Base-by-base conservation (phyloP, 306 rosid genomes). In the Mucuna pruriens region DNA sequence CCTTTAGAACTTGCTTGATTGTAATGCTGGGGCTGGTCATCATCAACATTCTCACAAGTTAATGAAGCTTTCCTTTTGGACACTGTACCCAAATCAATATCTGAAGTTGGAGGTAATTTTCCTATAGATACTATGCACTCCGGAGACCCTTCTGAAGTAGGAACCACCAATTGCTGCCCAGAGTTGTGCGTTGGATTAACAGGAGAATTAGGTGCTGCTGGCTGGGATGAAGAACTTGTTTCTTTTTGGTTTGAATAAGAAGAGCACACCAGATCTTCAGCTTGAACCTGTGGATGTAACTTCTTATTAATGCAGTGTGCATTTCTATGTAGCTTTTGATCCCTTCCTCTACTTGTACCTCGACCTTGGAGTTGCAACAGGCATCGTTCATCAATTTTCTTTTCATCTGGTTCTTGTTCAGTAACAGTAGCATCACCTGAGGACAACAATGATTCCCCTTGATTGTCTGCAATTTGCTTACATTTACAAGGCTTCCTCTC, bases 11-110 rank as follows among this genome's bases (percentile, higher is more conserved):
- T 63, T 73, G 8, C 76, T 31, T 64, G 72, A 83, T 31, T 54
- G 57, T n/a, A 74, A 31, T 71, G 45, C 51, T 39, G 71, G 51
- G 54, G 70, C 44, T 40, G 80, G 15, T 33, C 38, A 42, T 83
- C 61, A 40, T 72, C 46, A 64, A n/a, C 57, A 83, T 49, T 62
- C 62, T 4, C 62, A 49, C 7, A 55, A 78, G 54, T 48, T 26
- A 51, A 48, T 51, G 81, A 36, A 67, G 64, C 42, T 20, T 49
- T 67, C 36, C 22, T 19, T 46, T 60, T 70, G 74, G 74, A 46
- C 60, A 67, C 13, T 48, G 3, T 26, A 61, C 42, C 70, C 9
- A 33, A 46, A 74, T 80, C 54, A 60, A 19, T 6, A 64, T 69
- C 75, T 1, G 49, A 2, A 39, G 77, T 54, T 72, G 69, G 76